Conservation (phyloP, 2,329 filamentous ascomycete species). For the Ceratocystiopsis sp. region DNA sequence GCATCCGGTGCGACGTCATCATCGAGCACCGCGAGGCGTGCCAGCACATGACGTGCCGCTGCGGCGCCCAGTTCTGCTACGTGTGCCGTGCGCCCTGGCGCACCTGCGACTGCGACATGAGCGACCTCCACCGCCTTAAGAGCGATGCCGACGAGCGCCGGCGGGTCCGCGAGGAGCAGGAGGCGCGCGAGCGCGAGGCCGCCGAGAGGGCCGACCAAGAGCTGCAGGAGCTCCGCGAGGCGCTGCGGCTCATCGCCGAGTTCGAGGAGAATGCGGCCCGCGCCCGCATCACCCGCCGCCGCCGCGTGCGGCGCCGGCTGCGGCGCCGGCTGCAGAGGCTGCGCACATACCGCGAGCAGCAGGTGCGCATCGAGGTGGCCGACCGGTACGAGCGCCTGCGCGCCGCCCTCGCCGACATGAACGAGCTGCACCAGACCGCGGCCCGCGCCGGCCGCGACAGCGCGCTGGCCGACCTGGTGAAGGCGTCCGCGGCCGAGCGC, state of each 20-base stretch:
- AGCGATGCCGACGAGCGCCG: slow-evolving; percentile 18
- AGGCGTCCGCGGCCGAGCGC: slow-evolving; percentile 11
- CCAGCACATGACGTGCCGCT: slow-evolving; percentile 77
- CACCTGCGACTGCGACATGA: slow-evolving; percentile 47
- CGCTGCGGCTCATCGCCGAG: slow-evolving; percentile 28
- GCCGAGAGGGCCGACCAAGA: slow-evolving; percentile 18
- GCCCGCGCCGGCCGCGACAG: slow-evolving; percentile 22
- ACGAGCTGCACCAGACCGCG: slow-evolving; percentile 18
- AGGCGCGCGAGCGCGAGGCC: slow-evolving; percentile 4
- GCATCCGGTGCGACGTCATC: slow-evolving; percentile 49
- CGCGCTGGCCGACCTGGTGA: slow-evolving; percentile 13
- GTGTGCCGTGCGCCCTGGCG: slow-evolving; percentile 58
- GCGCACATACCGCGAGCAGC: slow-evolving; percentile 22
- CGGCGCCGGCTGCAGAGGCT: slow-evolving; percentile 21
- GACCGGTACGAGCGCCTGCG: slow-evolving; percentile 2
- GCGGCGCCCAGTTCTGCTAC: slow-evolving; percentile 71
- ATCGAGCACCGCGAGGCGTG: slow-evolving; percentile 68
- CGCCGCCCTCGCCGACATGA: slow-evolving; percentile 1
- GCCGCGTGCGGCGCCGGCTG: slow-evolving; percentile 17
- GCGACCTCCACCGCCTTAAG: slow-evolving; percentile 26
- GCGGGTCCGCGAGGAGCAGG: slow-evolving; percentile 12
- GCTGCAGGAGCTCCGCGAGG: slow-evolving; percentile 18
- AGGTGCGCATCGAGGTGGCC: slow-evolving; percentile 12
- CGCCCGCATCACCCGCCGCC: slow-evolving; percentile 19
- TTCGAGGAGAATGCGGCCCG: slow-evolving; percentile 19